phyloP scores from a whole-genome alignment of 1,284 basidiomycete species.

The Leccinum pachyderme region DNA sequence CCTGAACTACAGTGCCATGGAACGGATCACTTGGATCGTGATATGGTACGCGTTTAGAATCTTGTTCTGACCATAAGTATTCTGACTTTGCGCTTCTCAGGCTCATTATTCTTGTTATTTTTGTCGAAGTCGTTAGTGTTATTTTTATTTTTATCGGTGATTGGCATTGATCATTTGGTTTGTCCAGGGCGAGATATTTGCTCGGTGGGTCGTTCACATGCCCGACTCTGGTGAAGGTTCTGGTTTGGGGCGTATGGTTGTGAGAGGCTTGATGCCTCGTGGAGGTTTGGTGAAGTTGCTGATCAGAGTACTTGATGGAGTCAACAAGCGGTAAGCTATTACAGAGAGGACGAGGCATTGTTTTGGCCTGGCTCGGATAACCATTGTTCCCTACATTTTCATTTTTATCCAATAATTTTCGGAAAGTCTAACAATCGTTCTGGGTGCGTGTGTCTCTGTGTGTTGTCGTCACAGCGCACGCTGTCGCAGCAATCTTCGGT shows the following conservation, averaged over 20 bases:
- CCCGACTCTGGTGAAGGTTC: slow-evolving; percentile 3
- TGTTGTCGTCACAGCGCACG: too few species aligned
- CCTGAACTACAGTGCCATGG: slow-evolving; percentile 87
- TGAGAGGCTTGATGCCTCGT: slow-evolving; percentile 22
- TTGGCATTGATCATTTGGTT: neutral
- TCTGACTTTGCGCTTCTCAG: slow-evolving; percentile 33
- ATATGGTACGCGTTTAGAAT: slow-evolving; percentile 62
- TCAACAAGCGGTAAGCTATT: slow-evolving; percentile 3
- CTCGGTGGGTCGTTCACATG: slow-evolving; percentile 69
- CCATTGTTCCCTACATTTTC: neutral
- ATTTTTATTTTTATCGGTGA: neutral
- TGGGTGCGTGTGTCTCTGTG: too few species aligned
- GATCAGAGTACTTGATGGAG: slow-evolving; percentile 19
- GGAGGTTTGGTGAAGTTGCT: slow-evolving; percentile 27
- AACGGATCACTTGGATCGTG: slow-evolving; percentile 93
- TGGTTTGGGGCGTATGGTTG: slow-evolving; percentile 6
- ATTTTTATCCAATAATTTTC: neutral
- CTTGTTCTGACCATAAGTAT: neutral
- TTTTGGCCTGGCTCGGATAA: neutral
- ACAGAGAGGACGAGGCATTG: neutral
- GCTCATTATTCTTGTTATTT: slow-evolving; percentile 85
- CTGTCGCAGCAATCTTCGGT: too few species aligned
- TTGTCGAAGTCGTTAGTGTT: slow-evolving; percentile 70
- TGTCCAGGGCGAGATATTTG: slow-evolving; percentile 76
- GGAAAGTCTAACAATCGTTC: too few species aligned